Base-by-base conservation (phyloP, 768 basidiomycete genomes). In the Boletus sensibilis region DNA sequence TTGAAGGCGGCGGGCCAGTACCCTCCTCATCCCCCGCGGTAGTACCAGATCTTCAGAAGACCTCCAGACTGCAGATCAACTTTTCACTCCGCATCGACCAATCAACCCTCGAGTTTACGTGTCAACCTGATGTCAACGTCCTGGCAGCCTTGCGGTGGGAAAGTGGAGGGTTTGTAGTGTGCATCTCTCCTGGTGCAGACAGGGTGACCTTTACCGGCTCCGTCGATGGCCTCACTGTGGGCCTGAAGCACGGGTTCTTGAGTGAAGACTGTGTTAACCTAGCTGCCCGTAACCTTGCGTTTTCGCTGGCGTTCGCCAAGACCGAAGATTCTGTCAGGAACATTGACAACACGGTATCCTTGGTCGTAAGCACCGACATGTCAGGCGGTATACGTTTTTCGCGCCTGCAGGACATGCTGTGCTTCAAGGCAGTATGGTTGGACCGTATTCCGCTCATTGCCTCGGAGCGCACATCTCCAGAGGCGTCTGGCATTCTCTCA, bases 371-470 rank as follows among this genome's bases (percentile, higher is more conserved):
- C 67, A 94, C 94, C 0, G 88, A 92, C 67, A 82, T 98, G 52
- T 77, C 86, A 4, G 91, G 89, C 0, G 85, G 79, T 7, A 80
- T 95, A 39, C 84, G 87, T 21, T 88, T 98, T 65, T 90, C 91
- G 5, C 85, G 94, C 13, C 73, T 97, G 29, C 94, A 95, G 71
- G 94, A 97, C 67, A 85, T 95, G 51, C 78, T 98, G 20, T 94
- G 92, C 70, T 93, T 96, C 81, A 95, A 95, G 70, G 93, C 94
- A 6, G 92, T 96, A 13, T 96, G 94, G 92, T 70, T 96, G 44
- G 93, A 95, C 65, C 85, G 85, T 37, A 91, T 95, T 27, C 91
- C 92, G 0, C 74, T 90, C 9, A 82, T 94, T 64, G 82, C 83
- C 20, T 70, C 76, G 38, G 78, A 73, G 35, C 33, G 64, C 38